Percentiles rank a stretch among this genome's conserved stretches.
phyloP scores from a whole-genome alignment of 2,329 filamentous ascomycete species.

The Talaromyces marneffei region DNA sequence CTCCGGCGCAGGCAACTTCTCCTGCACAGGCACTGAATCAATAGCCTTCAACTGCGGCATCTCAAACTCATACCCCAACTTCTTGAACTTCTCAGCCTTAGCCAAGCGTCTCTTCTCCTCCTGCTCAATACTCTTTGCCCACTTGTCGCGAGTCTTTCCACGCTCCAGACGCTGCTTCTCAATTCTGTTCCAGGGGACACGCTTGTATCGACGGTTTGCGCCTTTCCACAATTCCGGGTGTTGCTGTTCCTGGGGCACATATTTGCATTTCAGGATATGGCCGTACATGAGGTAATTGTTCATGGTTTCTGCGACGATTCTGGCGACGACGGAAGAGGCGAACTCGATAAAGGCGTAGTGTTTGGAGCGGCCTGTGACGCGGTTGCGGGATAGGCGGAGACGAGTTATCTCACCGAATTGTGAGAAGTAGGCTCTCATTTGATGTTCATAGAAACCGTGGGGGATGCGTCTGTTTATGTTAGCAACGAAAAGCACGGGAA shows the following conservation, averaged over 20 bases:
- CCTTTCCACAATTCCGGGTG: conserved; percentile 83
- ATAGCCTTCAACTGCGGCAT: conserved; percentile 65
- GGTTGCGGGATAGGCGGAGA: conserved; percentile 83
- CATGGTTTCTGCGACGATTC: conserved; percentile 93
- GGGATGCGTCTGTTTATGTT: conserved; percentile 60
- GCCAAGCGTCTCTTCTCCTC: conserved; percentile 65
- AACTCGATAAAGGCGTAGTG: conserved; percentile 97
- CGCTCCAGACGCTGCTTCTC: conserved; percentile 68
- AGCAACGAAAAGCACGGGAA: conserved; percentile 16
- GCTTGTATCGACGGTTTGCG: conserved; percentile 83
- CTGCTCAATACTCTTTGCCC: conserved; percentile 67
- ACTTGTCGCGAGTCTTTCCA: conserved; percentile 67
- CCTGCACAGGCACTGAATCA: conserved; percentile 46
- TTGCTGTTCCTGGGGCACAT: conserved; percentile 68
- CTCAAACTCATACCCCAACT: conserved; percentile 76
- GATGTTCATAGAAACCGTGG: conserved; percentile 93
- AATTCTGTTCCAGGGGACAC: conserved; percentile 80
- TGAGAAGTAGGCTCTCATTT: conserved; percentile 88
- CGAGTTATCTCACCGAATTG: conserved; percentile 82
- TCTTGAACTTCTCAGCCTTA: conserved; percentile 70
- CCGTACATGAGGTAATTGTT: conserved; percentile 94
- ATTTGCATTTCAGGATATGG: conserved; percentile 83
- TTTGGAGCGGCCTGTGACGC: conserved; percentile 82
- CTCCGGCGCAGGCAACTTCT: conserved; percentile 23
- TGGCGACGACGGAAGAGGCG: conserved; percentile 66